phyloP scores from a whole-genome alignment of 257 asterid species.

The Cinchona pubescens region DNA sequence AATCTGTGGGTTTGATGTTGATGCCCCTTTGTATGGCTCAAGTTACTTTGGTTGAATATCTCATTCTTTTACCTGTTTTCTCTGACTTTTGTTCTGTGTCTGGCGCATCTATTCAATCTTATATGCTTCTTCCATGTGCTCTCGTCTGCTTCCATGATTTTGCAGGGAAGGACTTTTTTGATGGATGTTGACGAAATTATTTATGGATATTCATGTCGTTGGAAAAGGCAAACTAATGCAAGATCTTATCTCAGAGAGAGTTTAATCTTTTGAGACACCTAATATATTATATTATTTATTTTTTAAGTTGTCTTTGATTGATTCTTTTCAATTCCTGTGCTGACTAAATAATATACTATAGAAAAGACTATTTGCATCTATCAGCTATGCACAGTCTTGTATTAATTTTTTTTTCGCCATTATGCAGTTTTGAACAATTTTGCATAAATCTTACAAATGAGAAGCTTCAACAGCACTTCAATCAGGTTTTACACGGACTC shows the following conservation, averaged over 20 bases:
- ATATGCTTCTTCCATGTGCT: not conserved
- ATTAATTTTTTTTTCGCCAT: conserved; percentile 19
- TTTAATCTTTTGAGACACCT: not conserved
- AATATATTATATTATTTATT: not conserved
- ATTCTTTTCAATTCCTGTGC: not conserved
- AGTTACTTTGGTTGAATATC: not conserved
- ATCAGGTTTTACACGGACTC: conserved; percentile 60
- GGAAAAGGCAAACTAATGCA: not conserved
- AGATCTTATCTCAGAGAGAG: not conserved
- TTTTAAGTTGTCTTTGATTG: too few species aligned
- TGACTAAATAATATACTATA: not conserved
- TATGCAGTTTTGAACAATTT: conserved; percentile 88
- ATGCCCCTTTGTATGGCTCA: not conserved
- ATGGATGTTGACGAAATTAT: not conserved
- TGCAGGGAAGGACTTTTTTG: not conserved
- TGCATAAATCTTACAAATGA: conserved; percentile 96
- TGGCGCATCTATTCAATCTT: not conserved
- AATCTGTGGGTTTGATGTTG: not conserved
- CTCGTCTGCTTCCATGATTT: not conserved
- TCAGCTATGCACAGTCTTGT: conserved; percentile 2
- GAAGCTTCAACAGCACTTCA: conserved; percentile 98
- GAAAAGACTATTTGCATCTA: conserved; percentile 9
- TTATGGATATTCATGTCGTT: not conserved
- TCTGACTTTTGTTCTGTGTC: not conserved
- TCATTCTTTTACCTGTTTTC: not conserved